phyloP scores from a whole-genome alignment of 805 yeast genomes.

The Kockiozyma suomiensis region DNA sequence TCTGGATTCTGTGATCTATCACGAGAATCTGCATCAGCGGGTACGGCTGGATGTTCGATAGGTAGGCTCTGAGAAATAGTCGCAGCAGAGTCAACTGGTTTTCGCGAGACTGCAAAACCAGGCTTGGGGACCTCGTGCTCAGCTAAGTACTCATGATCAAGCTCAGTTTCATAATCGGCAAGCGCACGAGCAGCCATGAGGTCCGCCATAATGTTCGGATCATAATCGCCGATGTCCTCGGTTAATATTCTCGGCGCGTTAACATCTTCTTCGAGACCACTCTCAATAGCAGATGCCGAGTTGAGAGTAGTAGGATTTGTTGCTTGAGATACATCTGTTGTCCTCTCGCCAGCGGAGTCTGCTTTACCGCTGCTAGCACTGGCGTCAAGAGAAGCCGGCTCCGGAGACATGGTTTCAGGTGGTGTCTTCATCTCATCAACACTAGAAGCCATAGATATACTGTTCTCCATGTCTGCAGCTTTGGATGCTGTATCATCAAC shows the following conservation, averaged over 20 bases:
- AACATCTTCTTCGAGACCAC: background rate
- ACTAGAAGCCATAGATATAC: conserved; percentile 3
- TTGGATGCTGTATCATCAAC: too few species aligned
- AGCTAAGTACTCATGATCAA: background rate
- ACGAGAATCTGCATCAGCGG: conserved; percentile 41
- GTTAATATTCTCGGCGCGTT: background rate
- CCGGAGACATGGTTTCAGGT: conserved; percentile 1
- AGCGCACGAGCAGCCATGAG: background rate
- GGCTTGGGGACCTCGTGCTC: background rate
- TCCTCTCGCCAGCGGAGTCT: background rate
- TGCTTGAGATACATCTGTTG: background rate
- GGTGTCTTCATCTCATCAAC: conserved; percentile 6
- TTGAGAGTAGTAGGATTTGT: background rate
- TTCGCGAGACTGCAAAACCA: background rate
- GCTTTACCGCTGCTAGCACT: background rate
- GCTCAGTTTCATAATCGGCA: conserved; percentile 1
- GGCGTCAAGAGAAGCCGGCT: background rate
- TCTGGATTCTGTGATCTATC: conserved; percentile 14
- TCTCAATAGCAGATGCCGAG: background rate
- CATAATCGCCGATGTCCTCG: conserved; percentile 8
- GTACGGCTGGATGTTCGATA: conserved; percentile 52
- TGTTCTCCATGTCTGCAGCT: background rate
- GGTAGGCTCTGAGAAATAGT: background rate
- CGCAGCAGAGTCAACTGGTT: background rate
- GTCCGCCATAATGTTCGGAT: background rate